Base-by-base conservation (phyloP, 495 filamentous ascomycete genomes). In the Alectoria sarmentosa region DNA sequence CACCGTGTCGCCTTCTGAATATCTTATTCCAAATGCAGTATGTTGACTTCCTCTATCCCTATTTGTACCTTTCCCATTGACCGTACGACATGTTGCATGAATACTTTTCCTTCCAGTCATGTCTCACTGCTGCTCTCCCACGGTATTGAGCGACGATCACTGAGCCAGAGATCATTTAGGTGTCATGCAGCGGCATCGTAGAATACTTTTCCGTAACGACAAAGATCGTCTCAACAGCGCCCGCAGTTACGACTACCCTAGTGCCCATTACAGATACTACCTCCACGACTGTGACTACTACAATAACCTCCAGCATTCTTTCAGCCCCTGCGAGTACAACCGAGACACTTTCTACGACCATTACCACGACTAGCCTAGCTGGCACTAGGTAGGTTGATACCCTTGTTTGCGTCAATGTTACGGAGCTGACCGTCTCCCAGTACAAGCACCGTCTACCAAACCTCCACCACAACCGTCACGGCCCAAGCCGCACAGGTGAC, bases 251-350 rank as follows among this genome's bases (percentile, higher is more conserved):
- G 19, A 23, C 44, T 23, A 23, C 44, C 5, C 21, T 46, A 5
- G 44, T 46, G 21, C 44, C 44, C 3, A 46, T 46, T 19, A 46
- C 44, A 46, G 44, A 46, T 10, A 46, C 44, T 46, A 46, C 44
- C 10, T 32, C 28, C 17, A 34, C 30, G 19, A 32, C 34, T 3
- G 34, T 34, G 34, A 32, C 15, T 14, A 57, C 54, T 13, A 55
- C 49, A 37, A 57, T 57, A 7, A 57, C 54, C 6, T 57, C 54
- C 54, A 57, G 54, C 26, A 26, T 57, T 19, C 54, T 34, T 34
- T 37, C 28, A 4, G 17, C 54, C 54, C 54, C 54, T 17, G 54
- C 54, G 28, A 34, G 30, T n/a, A 34, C 23, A 17, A 57, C 54
- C 30, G 54, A 57, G 54, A 57, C 54, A 34, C 2, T 57, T 7